Evolutionary conservation across 352 stramenopile genomes (phyloP).

Genomic region (Thalassiosira oceanica): DNA sequence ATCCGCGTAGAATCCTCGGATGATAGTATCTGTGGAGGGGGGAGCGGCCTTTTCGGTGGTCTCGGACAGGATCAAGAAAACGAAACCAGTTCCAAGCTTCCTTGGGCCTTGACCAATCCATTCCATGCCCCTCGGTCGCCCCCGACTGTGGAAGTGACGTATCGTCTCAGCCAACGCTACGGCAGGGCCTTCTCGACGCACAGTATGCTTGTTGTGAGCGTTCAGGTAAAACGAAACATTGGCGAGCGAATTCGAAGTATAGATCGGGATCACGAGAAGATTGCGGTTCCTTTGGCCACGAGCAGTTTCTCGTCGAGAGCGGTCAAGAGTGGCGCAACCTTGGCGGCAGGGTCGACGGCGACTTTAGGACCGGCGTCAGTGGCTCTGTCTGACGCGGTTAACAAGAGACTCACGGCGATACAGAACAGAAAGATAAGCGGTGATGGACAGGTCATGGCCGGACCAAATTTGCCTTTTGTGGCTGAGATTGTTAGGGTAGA

Average conservation of each 20-base stretch:
- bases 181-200: slow-evolving; percentile 12
- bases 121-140: too few species aligned
- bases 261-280: slow-evolving; percentile 2
- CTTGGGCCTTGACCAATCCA: too few species aligned
- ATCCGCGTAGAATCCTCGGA: slow-evolving; percentile 37
- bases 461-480: slow-evolving; percentile 12
- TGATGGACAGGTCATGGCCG: neutral
- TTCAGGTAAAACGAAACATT: slow-evolving; percentile 21
- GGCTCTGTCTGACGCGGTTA: neutral
- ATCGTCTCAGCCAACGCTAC: slow-evolving; percentile 31
- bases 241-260: slow-evolving; percentile 4
- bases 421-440: neutral
- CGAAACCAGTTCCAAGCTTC: too few species aligned
- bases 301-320: slow-evolving; percentile 6
- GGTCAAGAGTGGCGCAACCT: neutral
- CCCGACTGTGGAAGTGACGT: slow-evolving; percentile 36
- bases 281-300: slow-evolving; percentile 25
- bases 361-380: neutral
- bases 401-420: slow-evolving; percentile 4
- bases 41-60: too few species aligned
- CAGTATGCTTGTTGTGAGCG: slow-evolving; percentile 31
- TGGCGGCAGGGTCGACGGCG: slow-evolving; percentile 1
- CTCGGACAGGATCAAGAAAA: slow-evolving; percentile 6
- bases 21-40: slow-evolving; percentile 21
- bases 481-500: slow-evolving; percentile 40